These are phyloP conservation scores for Aspergillus latus DNA, from an alignment of 2,329 filamentous ascomycete genomes.

Conservation along the genomic window DNA sequence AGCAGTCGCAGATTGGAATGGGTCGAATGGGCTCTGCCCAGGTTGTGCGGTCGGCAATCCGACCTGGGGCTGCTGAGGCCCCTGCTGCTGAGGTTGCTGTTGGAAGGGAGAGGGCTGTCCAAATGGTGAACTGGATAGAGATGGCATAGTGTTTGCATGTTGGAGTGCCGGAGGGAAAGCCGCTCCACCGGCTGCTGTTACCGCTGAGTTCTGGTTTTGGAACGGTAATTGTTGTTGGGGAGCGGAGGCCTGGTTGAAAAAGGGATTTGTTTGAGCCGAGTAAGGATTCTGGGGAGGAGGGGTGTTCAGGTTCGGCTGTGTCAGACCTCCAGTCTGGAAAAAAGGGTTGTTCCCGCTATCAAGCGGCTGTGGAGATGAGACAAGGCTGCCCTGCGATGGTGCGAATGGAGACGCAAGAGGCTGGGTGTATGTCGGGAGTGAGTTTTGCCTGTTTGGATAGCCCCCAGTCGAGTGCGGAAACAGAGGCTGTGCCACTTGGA, in stretches of 20 bases:
- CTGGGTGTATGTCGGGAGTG: slow-evolving; percentile 41
- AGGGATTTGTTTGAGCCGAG: slow-evolving; percentile 33
- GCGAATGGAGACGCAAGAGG: slow-evolving; percentile 46
- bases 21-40: slow-evolving; percentile 31
- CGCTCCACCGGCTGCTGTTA: slow-evolving; percentile 13
- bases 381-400: slow-evolving; percentile 35
- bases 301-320: slow-evolving; percentile 27
- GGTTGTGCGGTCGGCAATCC: slow-evolving; percentile 21
- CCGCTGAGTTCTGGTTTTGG: slow-evolving; percentile 23
- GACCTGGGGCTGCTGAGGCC: slow-evolving; percentile 25
- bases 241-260: slow-evolving; percentile 33
- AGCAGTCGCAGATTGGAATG: slow-evolving; percentile 33
- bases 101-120: slow-evolving; percentile 30
- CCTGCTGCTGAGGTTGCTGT: slow-evolving; percentile 23
- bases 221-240: slow-evolving; percentile 24
- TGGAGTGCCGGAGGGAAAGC: slow-evolving; percentile 25
- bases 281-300: slow-evolving; percentile 27
- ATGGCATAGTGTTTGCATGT: slow-evolving; percentile 43
- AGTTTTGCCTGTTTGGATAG: slow-evolving; percentile 46
- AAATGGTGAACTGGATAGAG: slow-evolving; percentile 34
- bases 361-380: slow-evolving; percentile 36
- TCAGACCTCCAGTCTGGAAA: slow-evolving; percentile 37
- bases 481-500: slow-evolving; percentile 69
- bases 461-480: slow-evolving; percentile 76
- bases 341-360: slow-evolving; percentile 45